Conservation (phyloP, 768 basidiomycete genomes). For the Mycena indigotica region DNA sequence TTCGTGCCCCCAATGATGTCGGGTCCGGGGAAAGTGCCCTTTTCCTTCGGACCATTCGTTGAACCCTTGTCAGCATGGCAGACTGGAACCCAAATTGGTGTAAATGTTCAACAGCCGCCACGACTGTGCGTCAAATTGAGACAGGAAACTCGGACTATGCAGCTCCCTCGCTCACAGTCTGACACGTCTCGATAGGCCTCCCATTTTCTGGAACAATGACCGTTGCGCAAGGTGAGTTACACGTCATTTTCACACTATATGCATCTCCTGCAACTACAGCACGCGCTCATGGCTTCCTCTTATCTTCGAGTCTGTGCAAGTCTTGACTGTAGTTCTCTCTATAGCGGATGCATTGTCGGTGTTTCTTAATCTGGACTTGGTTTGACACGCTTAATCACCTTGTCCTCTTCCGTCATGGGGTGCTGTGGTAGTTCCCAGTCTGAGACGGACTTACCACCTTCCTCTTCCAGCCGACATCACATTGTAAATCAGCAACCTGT, state of each 20-base stretch:
- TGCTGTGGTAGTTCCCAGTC: constrained; percentile 59
- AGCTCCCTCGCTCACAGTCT: too few species aligned
- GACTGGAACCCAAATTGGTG: too few species aligned
- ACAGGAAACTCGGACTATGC: too few species aligned
- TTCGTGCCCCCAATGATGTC: neutral
- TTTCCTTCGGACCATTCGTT: neutral
- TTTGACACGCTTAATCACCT: constrained; percentile 3
- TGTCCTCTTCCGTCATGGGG: constrained; percentile 45
- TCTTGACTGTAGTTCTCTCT: too few species aligned
- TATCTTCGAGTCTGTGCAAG: too few species aligned
- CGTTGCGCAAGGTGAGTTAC: neutral
- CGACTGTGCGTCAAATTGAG: too few species aligned
- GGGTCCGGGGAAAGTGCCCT: neutral
- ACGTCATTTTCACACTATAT: neutral
- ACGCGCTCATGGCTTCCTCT: neutral
- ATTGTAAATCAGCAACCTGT: constrained; percentile 58
- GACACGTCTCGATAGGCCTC: neutral
- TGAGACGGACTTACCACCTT: constrained; percentile 27
- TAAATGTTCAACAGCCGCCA: too few species aligned
- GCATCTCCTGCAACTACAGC: neutral
- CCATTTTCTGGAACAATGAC: neutral
- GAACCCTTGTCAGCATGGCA: too few species aligned
- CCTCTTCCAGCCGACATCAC: constrained; percentile 26
- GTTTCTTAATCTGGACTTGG: neutral
- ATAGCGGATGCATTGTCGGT: neutral